A percentile compares a stretch with the other conserved stretches of the same genome.
Conservation (phyloP, 345 rosid species). For the Cochlearia excelsa region DNA sequence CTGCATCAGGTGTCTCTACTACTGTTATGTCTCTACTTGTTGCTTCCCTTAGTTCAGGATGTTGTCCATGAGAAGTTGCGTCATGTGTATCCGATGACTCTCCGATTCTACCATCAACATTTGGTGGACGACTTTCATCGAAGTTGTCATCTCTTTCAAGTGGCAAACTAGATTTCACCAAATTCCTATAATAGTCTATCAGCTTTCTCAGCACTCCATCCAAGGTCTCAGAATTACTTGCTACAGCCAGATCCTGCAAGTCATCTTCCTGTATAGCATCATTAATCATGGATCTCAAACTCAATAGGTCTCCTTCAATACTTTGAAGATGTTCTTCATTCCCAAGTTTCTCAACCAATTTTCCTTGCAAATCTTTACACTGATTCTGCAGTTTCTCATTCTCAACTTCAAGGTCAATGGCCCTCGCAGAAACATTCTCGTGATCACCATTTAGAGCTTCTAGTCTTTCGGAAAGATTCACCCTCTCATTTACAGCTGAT, state of each 20-base stretch:
- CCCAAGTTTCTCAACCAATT: constrained; percentile 49
- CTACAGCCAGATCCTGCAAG: constrained; percentile 41
- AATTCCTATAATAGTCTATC: constrained; percentile 49
- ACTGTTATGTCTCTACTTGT: constrained; percentile 44
- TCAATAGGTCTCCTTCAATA: constrained; percentile 48
- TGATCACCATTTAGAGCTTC: constrained; percentile 44
- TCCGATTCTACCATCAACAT: constrained; percentile 38
- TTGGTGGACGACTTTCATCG: constrained; percentile 33
- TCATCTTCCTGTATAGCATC: constrained; percentile 57
- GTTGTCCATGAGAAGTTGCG: constrained; percentile 25
- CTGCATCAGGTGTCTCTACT: constrained; percentile 38
- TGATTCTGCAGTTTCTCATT: constrained; percentile 53
- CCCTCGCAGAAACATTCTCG: constrained; percentile 45
- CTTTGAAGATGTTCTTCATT: constrained; percentile 45
- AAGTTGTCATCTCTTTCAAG: constrained; percentile 30
- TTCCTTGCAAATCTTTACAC: constrained; percentile 49
- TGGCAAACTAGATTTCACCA: constrained; percentile 35
- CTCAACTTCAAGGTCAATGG: constrained; percentile 51
- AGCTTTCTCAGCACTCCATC: constrained; percentile 65
- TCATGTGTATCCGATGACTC: constrained; percentile 38
- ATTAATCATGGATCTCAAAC: constrained; percentile 56
- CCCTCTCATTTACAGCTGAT: constrained; percentile 47
- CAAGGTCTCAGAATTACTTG: constrained; percentile 52
- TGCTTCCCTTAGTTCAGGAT: constrained; percentile 33
- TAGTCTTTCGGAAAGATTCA: constrained; percentile 57